Conservation (phyloP, 208 protist genomes). For the Tritrichomonas musculus region DNA sequence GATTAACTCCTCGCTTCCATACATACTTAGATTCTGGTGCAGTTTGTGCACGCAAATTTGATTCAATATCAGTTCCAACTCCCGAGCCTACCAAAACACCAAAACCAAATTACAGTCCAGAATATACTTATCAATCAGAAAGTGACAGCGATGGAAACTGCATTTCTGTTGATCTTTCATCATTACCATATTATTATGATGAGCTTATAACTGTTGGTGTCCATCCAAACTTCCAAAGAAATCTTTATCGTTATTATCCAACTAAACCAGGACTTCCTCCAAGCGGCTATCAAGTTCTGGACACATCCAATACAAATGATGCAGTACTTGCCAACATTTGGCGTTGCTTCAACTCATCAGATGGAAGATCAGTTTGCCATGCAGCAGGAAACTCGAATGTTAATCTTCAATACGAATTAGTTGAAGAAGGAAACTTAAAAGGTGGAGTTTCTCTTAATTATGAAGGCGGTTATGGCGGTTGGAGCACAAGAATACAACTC, state of each 20-base stretch:
- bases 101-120: not conserved
- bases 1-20: not conserved
- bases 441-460: not conserved
- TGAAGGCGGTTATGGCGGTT: not conserved
- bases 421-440: not conserved
- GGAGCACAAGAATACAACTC: not conserved
- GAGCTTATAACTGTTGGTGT: not conserved
- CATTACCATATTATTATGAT: not conserved
- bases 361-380: not conserved
- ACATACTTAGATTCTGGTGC: not conserved
- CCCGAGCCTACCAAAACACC: not conserved
- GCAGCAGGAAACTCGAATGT: not conserved
- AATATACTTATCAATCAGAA: not conserved
- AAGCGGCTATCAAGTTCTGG: not conserved
- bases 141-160: too few species aligned
- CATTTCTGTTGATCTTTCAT: not conserved
- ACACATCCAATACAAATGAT: not conserved
- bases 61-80: not conserved
- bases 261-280: not conserved
- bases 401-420: not conserved
- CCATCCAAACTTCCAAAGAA: not conserved
- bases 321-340: not conserved
- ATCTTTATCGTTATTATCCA: not conserved
- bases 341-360: not conserved
- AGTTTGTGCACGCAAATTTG: not conserved